Conservation (phyloP, 2,329 filamentous ascomycete species). For the Sporothrix pseudoabietina region DNA sequence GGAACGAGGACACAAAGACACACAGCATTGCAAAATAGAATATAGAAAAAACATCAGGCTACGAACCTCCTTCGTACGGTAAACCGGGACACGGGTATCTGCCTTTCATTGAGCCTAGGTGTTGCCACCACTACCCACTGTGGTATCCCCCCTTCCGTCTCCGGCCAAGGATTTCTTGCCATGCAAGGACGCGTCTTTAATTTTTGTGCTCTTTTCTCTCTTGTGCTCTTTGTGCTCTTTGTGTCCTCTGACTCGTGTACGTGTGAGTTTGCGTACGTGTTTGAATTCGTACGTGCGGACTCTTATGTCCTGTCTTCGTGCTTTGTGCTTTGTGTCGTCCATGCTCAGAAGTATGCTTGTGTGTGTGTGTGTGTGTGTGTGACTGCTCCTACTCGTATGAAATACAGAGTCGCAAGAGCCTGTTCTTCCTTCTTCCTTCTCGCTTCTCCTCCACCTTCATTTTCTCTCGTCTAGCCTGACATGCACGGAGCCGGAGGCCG, state of each 20-base stretch:
- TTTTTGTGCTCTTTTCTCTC: background rate
- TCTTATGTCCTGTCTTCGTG: background rate
- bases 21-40: background rate
- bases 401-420: background rate
- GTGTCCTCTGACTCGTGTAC: background rate
- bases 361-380: background rate
- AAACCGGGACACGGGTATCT: background rate
- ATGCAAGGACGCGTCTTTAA: conserved; percentile 19
- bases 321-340: background rate
- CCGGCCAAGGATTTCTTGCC: conserved; percentile 3
- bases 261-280: background rate
- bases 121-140: background rate
- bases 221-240: background rate
- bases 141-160: background rate
- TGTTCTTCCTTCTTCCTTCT: background rate
- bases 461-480: background rate
- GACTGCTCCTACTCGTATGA: background rate
- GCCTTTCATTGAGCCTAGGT: background rate
- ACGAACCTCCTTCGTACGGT: background rate
- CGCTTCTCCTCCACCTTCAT: background rate
- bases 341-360: background rate
- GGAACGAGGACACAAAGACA: background rate
- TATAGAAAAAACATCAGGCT: no score
- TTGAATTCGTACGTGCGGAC: background rate
- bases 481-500: conserved; percentile 16